These are phyloP conservation scores for Volvox carteri DNA, from an alignment of 163 green algal species.

Conservation along the genomic window DNA sequence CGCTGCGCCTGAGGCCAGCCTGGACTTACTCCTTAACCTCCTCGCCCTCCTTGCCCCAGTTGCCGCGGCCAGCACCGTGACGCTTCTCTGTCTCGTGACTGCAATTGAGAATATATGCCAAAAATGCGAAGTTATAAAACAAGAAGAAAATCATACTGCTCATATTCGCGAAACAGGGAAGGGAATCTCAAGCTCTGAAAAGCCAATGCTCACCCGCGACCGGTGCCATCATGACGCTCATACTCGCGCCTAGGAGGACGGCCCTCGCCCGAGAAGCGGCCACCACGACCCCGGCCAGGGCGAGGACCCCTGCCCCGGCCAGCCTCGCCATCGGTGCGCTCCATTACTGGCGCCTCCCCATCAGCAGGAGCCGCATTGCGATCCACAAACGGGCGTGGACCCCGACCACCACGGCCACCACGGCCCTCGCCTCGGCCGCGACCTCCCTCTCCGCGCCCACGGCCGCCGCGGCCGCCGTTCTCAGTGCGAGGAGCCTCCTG, in stretches of 20 bases:
- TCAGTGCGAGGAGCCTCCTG: conserved; percentile 57
- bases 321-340: conserved; percentile 60
- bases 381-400: conserved; percentile 30
- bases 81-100: conserved; percentile 92
- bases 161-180: neutral
- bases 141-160: neutral
- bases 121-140: neutral
- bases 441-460: conserved; percentile 48
- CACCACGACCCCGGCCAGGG: conserved; percentile 57
- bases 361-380: conserved; percentile 42
- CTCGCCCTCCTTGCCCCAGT: conserved; percentile 90
- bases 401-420: conserved; percentile 20
- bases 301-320: conserved; percentile 55
- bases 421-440: conserved; percentile 47
- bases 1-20: too few relatives aligned
- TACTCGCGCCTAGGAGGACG: conserved; percentile 77
- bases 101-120: too few relatives aligned
- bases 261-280: conserved; percentile 62
- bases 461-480: conserved; percentile 50
- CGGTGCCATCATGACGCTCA: conserved; percentile 90
- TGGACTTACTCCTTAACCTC: conserved; percentile 65
- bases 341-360: conserved; percentile 36
- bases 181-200: neutral
- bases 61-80: conserved; percentile 86
- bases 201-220: conserved; percentile 79